Base-by-base conservation (phyloP, 176 grass and related monocot genomes). In the Urochloa ruziziensis region DNA sequence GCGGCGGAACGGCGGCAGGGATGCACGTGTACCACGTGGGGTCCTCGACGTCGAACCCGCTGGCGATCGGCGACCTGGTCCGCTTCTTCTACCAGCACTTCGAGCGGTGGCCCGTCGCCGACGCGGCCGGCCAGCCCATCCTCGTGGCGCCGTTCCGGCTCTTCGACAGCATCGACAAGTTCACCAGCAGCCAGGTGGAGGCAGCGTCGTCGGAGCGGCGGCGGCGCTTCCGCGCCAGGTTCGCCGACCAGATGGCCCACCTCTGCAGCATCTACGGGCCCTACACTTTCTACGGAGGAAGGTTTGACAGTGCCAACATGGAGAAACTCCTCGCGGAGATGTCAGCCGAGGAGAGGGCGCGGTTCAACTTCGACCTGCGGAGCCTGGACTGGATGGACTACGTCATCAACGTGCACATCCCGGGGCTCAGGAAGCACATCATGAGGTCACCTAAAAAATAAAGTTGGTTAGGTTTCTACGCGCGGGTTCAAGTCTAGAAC, bases 21-120 rank as follows among this genome's bases (percentile, higher is more conserved):
- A 89, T 91, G 60, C 86, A 96, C 24, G 87, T 96, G 39, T 96
- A 96, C 67, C 94, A 91, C 21, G 73, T 96, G 46, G 86, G 90
- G 36, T 93, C 91, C 34, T 93, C 94, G n/a, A 82, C 80, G 34
- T 53, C 85, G 76, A 96, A 96, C 67, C 94, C 94, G 2, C 81
- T 96, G 70, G 52, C 64, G 51, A 80, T 85, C 67, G 73, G 80
- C 73, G 86, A 96, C 58, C 54, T 93, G 56, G 65, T 72, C 43
- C 27, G 61, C 19, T 63, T 87, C 78, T 25, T 93, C 39, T 93
- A 85, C 70, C 63, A 91, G 39, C 86, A 97, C 87, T 97, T 97
- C 75, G 72, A 28, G 0, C 9, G 64, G 10, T 73, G 15, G 39
- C 94, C 91, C 9, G 85, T 77, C 39, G 63, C 69, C 24, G 89